Evolutionary conservation across 768 basidiomycete genomes (phyloP), one percentile per base, ranked within the genome.

Genomic region (Russula lepida): DNA sequence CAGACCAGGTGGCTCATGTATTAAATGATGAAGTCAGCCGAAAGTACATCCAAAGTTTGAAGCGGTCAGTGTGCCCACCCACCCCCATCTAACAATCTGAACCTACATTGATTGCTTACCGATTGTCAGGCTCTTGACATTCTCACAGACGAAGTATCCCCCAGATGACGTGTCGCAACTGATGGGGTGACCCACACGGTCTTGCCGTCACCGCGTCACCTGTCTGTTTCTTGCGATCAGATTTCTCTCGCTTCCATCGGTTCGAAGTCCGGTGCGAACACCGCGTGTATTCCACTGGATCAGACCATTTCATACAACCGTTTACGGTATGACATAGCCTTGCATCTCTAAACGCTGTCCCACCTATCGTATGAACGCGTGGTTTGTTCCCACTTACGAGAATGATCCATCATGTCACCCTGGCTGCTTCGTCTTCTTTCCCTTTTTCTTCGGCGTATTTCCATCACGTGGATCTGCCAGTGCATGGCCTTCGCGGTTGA

Each of bases 11-110:
- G 8, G 97, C 95, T 0, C 97, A 99, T 72, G 97, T 98, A 3
- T 72, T 99, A 60, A 99, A 99, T 71, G 97, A 99, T 69, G 97
- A 99, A 83, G 92, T 98, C 69, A 94, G 92, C 69, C 82, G 97
- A 63, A 99, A 98, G 74, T 99, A 98, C 71, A 98, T 99, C 59
- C 97, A 98, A 75, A 97, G 92, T 71, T 72, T 98, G 56, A 98
- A 98, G 76, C 76, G 95, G 93, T 92, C 66, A n/a, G 77, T 67
- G 15, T 39, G 35, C 13, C 7, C n/a, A 17, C 15, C 35, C 15
- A 37, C 4, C n/a, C 8, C n/a, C 58, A 47, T 32, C 19, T 30
- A 27, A 30, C n/a, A 19, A 47, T 51, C 44, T 33, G 11, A 25
- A n/a, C 48, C 21, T 23, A 41, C 37, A 39, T 62, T 69, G 57